Evolutionary conservation across 2,329 filamentous ascomycete genomes (phyloP).

Genomic region (Alternaria angustiovoidea): DNA sequence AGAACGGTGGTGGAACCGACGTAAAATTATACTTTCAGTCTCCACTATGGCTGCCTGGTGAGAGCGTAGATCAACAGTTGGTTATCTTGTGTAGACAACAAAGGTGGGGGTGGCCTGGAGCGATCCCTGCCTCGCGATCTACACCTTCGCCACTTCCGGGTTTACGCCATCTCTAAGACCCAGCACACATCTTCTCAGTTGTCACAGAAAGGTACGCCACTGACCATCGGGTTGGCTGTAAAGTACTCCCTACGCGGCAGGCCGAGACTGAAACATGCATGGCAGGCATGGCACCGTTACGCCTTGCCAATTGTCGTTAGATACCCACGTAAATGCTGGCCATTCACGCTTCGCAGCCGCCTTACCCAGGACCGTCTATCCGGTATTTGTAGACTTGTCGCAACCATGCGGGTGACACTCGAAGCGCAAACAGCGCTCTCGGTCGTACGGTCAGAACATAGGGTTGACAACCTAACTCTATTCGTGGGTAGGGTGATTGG

Average conservation of each 20-base stretch:
- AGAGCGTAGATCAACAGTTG: not conserved
- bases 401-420: slow-evolving; percentile 6
- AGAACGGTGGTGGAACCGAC: not conserved
- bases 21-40: not conserved
- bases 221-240: slow-evolving; percentile 3
- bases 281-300: not conserved
- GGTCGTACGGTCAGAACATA: not conserved
- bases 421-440: not conserved
- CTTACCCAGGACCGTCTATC: not conserved
- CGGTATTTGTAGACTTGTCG: slow-evolving; percentile 5
- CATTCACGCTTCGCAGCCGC: slow-evolving; percentile 11
- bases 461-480: not conserved
- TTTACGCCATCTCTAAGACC: not conserved
- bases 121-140: not conserved
- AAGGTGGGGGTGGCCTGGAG: not conserved
- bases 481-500: slow-evolving; percentile 2
- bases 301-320: slow-evolving; percentile 8
- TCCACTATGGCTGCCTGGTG: not conserved
- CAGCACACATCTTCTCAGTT: not conserved
- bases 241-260: not conserved
- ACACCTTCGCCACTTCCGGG: slow-evolving; percentile 8
- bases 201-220: slow-evolving; percentile 3
- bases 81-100: not conserved
- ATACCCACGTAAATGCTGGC: slow-evolving; percentile 4
- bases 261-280: not conserved